These are phyloP conservation scores for Wickerhamomyces rabaulensis DNA, from an alignment of 805 yeast genomes.

Conservation along the genomic window DNA sequence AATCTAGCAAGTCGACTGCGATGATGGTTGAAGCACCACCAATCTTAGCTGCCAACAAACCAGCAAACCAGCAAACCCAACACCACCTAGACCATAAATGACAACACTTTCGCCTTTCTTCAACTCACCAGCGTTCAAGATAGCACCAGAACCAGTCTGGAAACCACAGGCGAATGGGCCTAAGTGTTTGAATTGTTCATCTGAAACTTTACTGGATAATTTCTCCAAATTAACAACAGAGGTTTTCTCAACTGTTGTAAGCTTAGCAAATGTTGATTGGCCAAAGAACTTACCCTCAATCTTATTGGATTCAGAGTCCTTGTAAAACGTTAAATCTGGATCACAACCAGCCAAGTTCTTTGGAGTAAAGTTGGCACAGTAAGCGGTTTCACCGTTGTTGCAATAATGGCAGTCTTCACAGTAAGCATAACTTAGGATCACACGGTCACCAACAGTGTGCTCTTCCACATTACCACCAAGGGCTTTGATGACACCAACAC, in stretches of 20 bases:
- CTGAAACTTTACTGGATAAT: no score
- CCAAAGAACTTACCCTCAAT: conserved; percentile 9
- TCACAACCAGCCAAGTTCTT: neutral
- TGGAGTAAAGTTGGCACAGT: conserved; percentile 1
- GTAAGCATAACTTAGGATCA: conserved; percentile 2
- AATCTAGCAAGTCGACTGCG: conserved; percentile 60
- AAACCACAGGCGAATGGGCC: conserved; percentile 10
- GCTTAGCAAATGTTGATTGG: conserved; percentile 4
- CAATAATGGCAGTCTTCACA: conserved; percentile 4
- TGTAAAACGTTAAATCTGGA: neutral
- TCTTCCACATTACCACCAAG: conserved; percentile 2
- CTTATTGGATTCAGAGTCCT: neutral
- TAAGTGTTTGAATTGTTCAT: neutral
- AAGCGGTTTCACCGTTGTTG: neutral
- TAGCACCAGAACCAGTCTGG: conserved; percentile 10
- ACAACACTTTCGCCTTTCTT: conserved; percentile 6
- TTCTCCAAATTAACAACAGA: conserved; percentile 2
- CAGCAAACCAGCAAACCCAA: conserved; percentile 78
- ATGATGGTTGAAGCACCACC: conserved; percentile 69
- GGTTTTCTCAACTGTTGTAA: conserved; percentile 1
- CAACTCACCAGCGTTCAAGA: conserved; percentile 1
- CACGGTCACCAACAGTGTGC: conserved; percentile 5
- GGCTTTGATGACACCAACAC: conserved; percentile 7
- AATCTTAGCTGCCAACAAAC: conserved; percentile 62
- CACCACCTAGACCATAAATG: conserved; percentile 39